Evolutionary conservation across 1,139 yeast species (phyloP).

Genomic region (Chernovozyma aurita): DNA sequence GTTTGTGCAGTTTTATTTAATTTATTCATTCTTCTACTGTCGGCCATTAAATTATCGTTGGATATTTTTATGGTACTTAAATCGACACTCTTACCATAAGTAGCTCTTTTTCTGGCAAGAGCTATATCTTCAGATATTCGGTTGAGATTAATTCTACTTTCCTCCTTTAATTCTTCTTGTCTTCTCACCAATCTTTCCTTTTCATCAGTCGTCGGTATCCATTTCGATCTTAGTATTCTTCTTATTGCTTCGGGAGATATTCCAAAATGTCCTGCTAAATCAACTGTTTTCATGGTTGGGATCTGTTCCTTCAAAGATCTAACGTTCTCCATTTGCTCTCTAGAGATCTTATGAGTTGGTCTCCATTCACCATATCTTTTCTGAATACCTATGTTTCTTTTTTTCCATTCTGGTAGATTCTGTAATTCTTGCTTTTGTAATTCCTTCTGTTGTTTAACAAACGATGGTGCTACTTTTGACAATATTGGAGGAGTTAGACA

Average conservation of each 20-base stretch:
- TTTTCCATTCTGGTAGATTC: constrained; percentile 50
- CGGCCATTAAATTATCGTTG: constrained; percentile 1
- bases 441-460: not conserved
- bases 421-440: not conserved
- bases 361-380: constrained; percentile 67
- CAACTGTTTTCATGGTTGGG: constrained; percentile 59
- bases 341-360: constrained; percentile 63
- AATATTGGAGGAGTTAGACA: not conserved
- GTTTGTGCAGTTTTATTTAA: constrained; percentile 8
- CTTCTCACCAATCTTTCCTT: constrained; percentile 43
- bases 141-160: constrained; percentile 9
- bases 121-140: constrained; percentile 7
- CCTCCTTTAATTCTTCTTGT: constrained; percentile 33
- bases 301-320: constrained; percentile 48
- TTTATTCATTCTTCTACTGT: constrained; percentile 7
- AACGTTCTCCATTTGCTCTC: constrained; percentile 68
- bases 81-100: constrained; percentile 7
- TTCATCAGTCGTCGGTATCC: constrained; percentile 62
- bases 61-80: constrained; percentile 1
- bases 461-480: not conserved
- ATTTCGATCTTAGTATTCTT: constrained; percentile 69
- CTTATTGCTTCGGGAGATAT: constrained; percentile 83
- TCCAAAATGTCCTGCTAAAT: constrained; percentile 60
- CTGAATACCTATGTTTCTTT: constrained; percentile 56
- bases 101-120: constrained; percentile 8